Base-by-base conservation (phyloP, 495 filamentous ascomycete species). In the Podospora sp. region DNA sequence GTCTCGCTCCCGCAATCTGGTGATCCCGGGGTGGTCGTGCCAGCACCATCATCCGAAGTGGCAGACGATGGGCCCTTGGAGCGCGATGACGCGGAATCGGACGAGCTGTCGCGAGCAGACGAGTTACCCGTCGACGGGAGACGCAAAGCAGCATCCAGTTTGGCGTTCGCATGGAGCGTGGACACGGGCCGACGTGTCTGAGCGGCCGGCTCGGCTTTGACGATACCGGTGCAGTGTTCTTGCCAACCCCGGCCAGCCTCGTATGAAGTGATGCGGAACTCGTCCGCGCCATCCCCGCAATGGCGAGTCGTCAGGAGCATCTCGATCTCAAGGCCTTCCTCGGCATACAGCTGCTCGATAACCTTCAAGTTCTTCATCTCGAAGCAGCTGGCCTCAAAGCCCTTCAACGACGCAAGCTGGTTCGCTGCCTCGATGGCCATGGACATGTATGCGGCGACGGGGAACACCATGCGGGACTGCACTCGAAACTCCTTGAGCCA, bases 181-280 rank as follows among this genome's bases (percentile, higher is more conserved):
- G 65, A 61, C 1, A 60, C 35, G 29, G 67, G 6, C 25, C 49
- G 36, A 53, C 58, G 11, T 66, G 29, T 69, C 64, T 66, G 79
- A 77, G 9, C 70, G 22, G 0, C 75, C 69, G 11, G 76, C 14
- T 61, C 61, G 3, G 52, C 81, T 67, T 78, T 82, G 16, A 76
- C 67, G 8, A 82, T 60, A 0, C 83, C 83, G 0, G 65, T 40
- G 24, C 69, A 69, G n/a, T 72, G 66, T 59, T 82, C 73, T 62
- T 73, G 67, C 55, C 72, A 76, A 51, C 77, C 82, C 4, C 68
- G 35, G 21, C 59, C 63, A 0, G 70, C 73, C 36, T 74, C 74
- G 53, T 73, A 71, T 0, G 81, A 79, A 3, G 70, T 67, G 55
- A 86, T 83, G 0, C 69, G 68, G 65, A 86, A 86, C 0, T 76